Base-by-base conservation (phyloP, 495 filamentous ascomycete genomes). In the Aspergillus wentii region DNA sequence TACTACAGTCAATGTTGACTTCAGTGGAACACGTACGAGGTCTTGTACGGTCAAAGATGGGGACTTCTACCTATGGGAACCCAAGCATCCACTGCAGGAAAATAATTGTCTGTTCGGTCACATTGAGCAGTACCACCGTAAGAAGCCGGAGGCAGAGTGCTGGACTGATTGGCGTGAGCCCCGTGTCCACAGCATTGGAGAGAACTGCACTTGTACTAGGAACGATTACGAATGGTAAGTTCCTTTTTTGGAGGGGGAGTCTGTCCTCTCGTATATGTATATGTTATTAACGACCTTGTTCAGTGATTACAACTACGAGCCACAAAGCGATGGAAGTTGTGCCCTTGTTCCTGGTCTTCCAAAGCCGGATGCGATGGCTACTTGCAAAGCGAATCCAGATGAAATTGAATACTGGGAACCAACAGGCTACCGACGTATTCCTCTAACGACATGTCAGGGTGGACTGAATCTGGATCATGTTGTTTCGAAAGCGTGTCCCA, bases 301-400 rank as follows among this genome's bases (percentile, higher is more conserved):
- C 44, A 95, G 89, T 67, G 91, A 95, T 57, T 99, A 85, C 71
- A 99, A 99, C 64, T 99, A 76, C 59, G 77, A 95, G 57, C 75
- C 81, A 27, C 74, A 82, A 58, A 72, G 52, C 22, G 85, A 88
- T 54, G 82, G 81, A 28, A 78, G 78, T 42, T 99, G 94, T 61
- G 46, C 49, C 5, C 79, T 92, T 23, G 85, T 95, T 19, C 48
- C 66, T 0, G 90, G 88, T 17, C 73, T 88, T 30, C 16, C 61
- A 7, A 77, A 80, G 16, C 71, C 80, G n/a, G 75, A 91, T 52
- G 79, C 82, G 35, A 66, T 69, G 40, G 69, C 72, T 28, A 54
- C 71, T 28, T 99, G 92, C 65, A 54, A 61, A 13, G 68, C 79
- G 5, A 68, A 96, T 46, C 77, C 81, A 3, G 70, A 80, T 14